A percentile compares a stretch with the other conserved stretches of the same genome.
Evolutionary conservation across 768 basidiomycete species (phyloP).

Genomic region (Gloeophyllum trabeum): DNA sequence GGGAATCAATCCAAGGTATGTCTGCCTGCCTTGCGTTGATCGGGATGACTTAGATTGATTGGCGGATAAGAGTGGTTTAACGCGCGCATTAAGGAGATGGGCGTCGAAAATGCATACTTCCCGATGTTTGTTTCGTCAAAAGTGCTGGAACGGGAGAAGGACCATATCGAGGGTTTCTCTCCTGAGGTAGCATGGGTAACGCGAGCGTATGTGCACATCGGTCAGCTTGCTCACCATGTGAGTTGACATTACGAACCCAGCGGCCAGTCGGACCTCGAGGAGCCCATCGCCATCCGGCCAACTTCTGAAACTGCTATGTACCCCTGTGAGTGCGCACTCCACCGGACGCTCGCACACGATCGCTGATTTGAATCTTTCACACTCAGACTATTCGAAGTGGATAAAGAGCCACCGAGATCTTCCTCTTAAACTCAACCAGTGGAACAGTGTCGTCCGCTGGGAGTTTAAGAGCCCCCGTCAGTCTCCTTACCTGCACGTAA

Average conservation of each 20-base stretch:
- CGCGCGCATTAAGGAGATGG: slow-evolving; percentile 81
- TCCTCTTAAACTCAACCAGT: slow-evolving; percentile 94
- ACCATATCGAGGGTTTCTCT: slow-evolving; percentile 98
- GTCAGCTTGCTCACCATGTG: neutral
- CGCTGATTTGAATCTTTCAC: neutral
- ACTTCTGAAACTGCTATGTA: slow-evolving; percentile 99
- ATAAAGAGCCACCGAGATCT: slow-evolving; percentile 95
- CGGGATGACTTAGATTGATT: too few relatives aligned
- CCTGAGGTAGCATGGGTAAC: slow-evolving; percentile 99
- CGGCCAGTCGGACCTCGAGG: slow-evolving; percentile 88
- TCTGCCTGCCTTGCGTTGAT: too few relatives aligned
- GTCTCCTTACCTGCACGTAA: slow-evolving; percentile 15
- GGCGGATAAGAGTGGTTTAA: slow-evolving; percentile 96
- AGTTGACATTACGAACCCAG: slow-evolving; percentile 24
- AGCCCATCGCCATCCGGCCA: slow-evolving; percentile 95
- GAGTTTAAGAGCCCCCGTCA: slow-evolving; percentile 98
- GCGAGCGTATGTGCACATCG: slow-evolving; percentile 58
- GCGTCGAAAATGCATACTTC: slow-evolving; percentile 96
- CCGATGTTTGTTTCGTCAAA: slow-evolving; percentile 96
- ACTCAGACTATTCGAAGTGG: slow-evolving; percentile 99
- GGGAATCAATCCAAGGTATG: slow-evolving; percentile 90
- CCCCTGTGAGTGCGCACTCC: slow-evolving; percentile 53
- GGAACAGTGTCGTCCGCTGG: slow-evolving; percentile 99
- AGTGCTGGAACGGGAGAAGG: slow-evolving; percentile 92
- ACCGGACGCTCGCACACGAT: neutral